Percentiles rank a stretch among this genome's conserved stretches.
Conservation (phyloP, 2,329 filamentous ascomycete species). For the Drechmeria coniospora region DNA sequence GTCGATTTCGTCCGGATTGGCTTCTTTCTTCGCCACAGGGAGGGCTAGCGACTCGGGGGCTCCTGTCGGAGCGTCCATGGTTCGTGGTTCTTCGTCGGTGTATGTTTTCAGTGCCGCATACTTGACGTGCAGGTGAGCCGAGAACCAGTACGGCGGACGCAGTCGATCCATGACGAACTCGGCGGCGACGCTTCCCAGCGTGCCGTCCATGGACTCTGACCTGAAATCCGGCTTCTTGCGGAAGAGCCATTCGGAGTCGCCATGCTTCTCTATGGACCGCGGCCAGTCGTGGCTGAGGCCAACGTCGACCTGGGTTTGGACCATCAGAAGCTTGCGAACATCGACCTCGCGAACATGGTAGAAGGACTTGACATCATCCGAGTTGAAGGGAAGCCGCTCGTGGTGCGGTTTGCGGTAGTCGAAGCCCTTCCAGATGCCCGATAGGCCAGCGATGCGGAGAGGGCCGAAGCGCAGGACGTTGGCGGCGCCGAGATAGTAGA, state of each 20-base stretch:
- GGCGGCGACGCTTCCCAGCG: constrained; percentile 66
- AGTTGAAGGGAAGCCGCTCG: constrained; percentile 73
- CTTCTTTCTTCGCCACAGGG: constrained; percentile 9
- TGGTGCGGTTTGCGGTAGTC: constrained; percentile 74
- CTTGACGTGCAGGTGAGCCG: constrained; percentile 83
- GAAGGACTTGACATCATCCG: constrained; percentile 61
- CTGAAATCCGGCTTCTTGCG: constrained; percentile 59
- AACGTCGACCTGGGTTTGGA: constrained; percentile 79
- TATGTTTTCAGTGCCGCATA: constrained; percentile 57
- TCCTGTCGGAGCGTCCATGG: background rate
- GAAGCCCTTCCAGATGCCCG: constrained; percentile 87
- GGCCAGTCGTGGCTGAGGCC: constrained; percentile 97
- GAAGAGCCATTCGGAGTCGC: constrained; percentile 55
- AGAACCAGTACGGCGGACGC: constrained; percentile 79
- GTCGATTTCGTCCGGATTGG: constrained; percentile 56
- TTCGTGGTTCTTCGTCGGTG: constrained; percentile 15
- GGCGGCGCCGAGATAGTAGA: constrained; percentile 90
- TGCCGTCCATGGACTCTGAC: constrained; percentile 58
- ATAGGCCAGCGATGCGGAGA: constrained; percentile 75
- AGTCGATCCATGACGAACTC: constrained; percentile 67
- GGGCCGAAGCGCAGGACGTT: constrained; percentile 76
- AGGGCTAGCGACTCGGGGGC: background rate
- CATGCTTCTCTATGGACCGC: constrained; percentile 62
- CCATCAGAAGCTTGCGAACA: constrained; percentile 70
- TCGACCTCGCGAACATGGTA: constrained; percentile 88